Evolutionary conservation across 345 rosid genomes (phyloP), one percentile per base, ranked within the genome.

Genomic region (Pugionium cornutum): DNA sequence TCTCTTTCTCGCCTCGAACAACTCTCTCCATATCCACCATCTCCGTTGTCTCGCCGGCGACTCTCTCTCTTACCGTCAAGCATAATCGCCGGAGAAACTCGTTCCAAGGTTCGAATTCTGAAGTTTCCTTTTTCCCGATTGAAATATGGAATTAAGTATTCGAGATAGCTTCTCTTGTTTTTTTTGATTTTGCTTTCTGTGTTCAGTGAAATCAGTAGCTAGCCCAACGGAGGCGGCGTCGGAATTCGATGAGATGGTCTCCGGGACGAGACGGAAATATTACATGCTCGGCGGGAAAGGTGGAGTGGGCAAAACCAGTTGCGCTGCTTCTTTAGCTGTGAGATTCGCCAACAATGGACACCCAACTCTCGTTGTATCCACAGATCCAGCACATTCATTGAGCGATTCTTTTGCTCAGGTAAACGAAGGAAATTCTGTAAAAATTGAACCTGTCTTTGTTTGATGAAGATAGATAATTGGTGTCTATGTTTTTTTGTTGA

Each of bases 391-490:
- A 3, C 99, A 90, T 80, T 94, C 99, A 1, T 82, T 94, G 76
- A 88, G 96, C 57, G 97, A 94, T 79, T 94, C 97, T 30, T 90
- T 94, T 78, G 92, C 95, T 37, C 99, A 94, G 97, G 97, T 88
- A 75, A 47, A 33, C 4, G 2, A 37, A 0, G 2, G 31, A 39
- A 41, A 18, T 2, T 7, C 3, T 58, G 1, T 9, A 3, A 3
- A 27, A 26, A 3, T 3, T 10, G 5, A 6, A 2, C 11, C 41
- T 45, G 58, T 30, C 27, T 9, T 55, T 36, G 55, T 52, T 33
- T 66, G 48, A 25, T 33, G 42, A 62, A n/a, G 37, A 45, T 55
- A 36, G 31, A 2, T 60, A 54, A 50, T 42, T 64, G 36, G 5
- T 70, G 40, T 58, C 43, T 56, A 1, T 51, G 31, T 10, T 27